phyloP scores from a whole-genome alignment of 768 basidiomycete genomes.

The Kwoniella dejecticola region DNA sequence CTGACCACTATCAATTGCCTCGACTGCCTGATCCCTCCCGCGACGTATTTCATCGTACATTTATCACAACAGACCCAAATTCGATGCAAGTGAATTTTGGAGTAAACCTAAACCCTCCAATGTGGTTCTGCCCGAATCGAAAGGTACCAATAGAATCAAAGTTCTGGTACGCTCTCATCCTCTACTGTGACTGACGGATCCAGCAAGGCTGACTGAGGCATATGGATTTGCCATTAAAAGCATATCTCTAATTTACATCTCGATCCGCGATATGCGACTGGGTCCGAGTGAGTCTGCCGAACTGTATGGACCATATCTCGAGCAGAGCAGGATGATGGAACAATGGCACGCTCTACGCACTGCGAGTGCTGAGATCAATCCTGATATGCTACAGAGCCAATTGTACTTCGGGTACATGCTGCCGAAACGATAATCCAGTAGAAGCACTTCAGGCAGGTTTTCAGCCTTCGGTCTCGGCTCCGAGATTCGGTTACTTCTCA shows the following conservation, averaged over 20 bases:
- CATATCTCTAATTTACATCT: slow-evolving; percentile 76
- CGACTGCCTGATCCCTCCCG: too few species aligned
- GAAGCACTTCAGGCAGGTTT: slow-evolving; percentile 60
- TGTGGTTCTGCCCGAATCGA: slow-evolving; percentile 62
- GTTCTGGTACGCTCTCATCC: slow-evolving; percentile 59
- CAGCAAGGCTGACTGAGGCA: too few species aligned
- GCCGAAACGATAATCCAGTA: slow-evolving; percentile 59
- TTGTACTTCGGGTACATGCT: slow-evolving; percentile 69
- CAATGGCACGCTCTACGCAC: too few species aligned
- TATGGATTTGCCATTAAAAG: not conserved
- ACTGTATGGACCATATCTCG: not conserved
- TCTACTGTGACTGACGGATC: too few species aligned
- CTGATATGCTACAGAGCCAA: slow-evolving; percentile 62
- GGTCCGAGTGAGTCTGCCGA: slow-evolving; percentile 61
- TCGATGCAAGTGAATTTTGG: slow-evolving; percentile 72
- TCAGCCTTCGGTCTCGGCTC: slow-evolving; percentile 63
- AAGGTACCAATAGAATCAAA: slow-evolving; percentile 65
- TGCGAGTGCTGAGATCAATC: too few species aligned
- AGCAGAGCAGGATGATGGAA: not conserved
- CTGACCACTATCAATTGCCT: too few species aligned
- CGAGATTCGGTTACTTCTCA: slow-evolving; percentile 67
- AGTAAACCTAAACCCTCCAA: slow-evolving; percentile 68
- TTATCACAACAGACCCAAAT: slow-evolving; percentile 63
- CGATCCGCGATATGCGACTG: slow-evolving; percentile 71
- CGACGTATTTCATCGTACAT: too few species aligned